phyloP scores from a whole-genome alignment of 1,284 basidiomycete species.

The Pholiota adiposa region DNA sequence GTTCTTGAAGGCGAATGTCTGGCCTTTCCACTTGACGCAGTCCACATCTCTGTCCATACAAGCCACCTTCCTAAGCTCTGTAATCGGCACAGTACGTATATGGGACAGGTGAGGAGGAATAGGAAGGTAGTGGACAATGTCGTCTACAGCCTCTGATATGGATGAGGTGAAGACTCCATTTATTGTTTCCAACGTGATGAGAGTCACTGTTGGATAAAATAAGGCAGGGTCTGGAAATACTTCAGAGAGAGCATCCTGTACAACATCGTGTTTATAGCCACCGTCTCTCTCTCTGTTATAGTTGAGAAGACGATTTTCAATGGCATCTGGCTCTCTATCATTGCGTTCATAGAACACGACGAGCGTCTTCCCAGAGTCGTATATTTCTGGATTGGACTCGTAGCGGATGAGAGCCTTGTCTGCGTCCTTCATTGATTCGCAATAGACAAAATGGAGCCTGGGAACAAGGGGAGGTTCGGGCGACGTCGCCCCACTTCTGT shows the following conservation, averaged over 20 bases:
- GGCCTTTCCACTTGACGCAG: neutral
- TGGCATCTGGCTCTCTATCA: neutral
- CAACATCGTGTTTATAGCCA: neutral
- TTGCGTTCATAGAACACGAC: neutral
- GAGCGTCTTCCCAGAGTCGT: neutral
- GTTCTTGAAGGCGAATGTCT: neutral
- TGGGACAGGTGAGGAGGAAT: neutral
- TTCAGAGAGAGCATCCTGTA: neutral
- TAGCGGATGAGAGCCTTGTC: neutral
- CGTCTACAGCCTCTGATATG: neutral
- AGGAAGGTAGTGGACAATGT: neutral
- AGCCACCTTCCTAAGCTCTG: neutral
- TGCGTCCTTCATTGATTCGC: no score
- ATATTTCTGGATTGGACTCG: neutral
- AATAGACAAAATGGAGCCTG: no score
- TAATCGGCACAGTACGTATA: neutral
- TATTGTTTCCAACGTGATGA: neutral
- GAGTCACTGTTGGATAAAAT: neutral
- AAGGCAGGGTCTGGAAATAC: neutral
- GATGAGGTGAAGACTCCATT: neutral
- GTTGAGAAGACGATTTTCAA: neutral
- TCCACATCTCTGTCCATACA: neutral
- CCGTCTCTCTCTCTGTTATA: no score
- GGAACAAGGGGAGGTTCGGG: no score
- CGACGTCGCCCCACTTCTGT: no score